These are phyloP conservation scores for Daldinia caldariorum DNA, from an alignment of 495 filamentous ascomycete species.

Conservation along the genomic window DNA sequence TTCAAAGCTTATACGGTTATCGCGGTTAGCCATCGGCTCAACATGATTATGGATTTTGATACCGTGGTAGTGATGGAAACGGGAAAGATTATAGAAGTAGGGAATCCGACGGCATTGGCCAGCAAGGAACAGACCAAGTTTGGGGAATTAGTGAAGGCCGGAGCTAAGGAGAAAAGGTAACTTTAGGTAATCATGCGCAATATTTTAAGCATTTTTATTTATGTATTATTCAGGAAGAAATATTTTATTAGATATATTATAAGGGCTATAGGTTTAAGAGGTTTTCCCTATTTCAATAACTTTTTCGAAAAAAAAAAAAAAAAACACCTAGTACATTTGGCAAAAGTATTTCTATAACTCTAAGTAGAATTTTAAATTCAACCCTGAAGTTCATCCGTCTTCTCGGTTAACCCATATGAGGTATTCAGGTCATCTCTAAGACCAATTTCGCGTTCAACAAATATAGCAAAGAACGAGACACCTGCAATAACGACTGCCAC, in stretches of 20 bases:
- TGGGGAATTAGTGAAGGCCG: neutral
- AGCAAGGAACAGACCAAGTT: neutral
- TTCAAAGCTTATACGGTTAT: slow-evolving; percentile 31
- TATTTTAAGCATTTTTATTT: no score
- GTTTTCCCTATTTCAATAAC: no score
- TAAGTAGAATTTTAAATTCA: no score
- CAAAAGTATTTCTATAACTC: no score
- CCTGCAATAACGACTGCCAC: neutral
- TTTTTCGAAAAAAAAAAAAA: no score
- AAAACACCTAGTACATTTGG: no score
- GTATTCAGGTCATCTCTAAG: neutral
- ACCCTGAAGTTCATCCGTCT: no score
- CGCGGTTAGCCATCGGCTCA: slow-evolving; percentile 36
- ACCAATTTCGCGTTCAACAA: neutral
- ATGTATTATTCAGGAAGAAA: no score
- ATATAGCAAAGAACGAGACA: neutral
- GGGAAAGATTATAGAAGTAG: slow-evolving; percentile 37
- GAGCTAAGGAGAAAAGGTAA: neutral
- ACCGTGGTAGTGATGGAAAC: slow-evolving; percentile 43
- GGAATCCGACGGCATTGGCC: neutral
- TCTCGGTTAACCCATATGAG: no score
- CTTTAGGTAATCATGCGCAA: no score
- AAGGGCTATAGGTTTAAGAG: no score
- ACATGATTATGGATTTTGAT: slow-evolving; percentile 39
- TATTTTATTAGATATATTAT: no score